phyloP scores from a whole-genome alignment of 306 rosid genomes.

The Corylus americana region DNA sequence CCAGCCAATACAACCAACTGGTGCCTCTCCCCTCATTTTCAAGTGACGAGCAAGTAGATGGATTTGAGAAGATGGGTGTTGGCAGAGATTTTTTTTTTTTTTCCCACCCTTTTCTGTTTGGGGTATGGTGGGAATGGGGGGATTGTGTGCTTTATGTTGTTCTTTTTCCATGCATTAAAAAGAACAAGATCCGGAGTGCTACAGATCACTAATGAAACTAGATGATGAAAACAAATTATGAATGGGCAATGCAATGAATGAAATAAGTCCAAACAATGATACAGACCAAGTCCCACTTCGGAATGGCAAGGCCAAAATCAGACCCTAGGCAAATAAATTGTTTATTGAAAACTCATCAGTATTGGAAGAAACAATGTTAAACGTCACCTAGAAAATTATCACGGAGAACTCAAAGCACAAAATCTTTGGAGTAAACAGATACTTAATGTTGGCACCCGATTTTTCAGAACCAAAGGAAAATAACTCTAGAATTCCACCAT shows the following conservation, averaged over 20 bases:
- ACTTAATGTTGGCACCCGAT: slow-evolving; percentile 32
- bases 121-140: not conserved
- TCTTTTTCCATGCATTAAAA: not conserved
- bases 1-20: not conserved
- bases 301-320: slow-evolving; percentile 21
- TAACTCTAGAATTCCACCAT: slow-evolving; percentile 35
- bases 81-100: not conserved
- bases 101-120: not conserved
- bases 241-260: not conserved
- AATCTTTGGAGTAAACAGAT: slow-evolving; percentile 26
- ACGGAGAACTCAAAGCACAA: slow-evolving; percentile 27
- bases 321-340: slow-evolving; percentile 23
- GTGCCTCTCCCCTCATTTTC: not conserved
- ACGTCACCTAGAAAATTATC: slow-evolving; percentile 37
- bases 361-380: slow-evolving; percentile 31
- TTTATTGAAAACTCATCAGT: slow-evolving; percentile 29
- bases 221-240: not conserved
- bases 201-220: not conserved
- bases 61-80: not conserved
- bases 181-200: not conserved
- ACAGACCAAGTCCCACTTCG: slow-evolving; percentile 13
- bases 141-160: not conserved
- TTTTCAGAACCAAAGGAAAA: slow-evolving; percentile 31
- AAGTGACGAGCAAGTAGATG: not conserved
- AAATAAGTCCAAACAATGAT: slow-evolving; percentile 6